A percentile compares a stretch with the other conserved stretches of the same genome.
Evolutionary conservation across 352 stramenopile species (phyloP).

Genomic region (Phytophthora nicotianae): DNA sequence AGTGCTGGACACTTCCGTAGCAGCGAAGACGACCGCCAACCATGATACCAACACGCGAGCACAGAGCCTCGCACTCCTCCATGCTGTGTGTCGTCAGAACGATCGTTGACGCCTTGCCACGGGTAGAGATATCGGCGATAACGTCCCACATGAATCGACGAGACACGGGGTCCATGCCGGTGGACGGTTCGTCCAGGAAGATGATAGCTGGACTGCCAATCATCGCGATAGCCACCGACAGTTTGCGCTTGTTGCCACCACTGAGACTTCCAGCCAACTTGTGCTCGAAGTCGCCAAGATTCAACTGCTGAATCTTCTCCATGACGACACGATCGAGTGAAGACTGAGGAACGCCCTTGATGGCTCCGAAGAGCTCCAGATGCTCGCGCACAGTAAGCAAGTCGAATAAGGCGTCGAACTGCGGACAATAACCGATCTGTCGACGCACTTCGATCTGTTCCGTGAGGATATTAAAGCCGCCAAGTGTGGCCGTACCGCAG

Average conservation of each 20-base stretch:
- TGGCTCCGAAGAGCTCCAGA: conserved; percentile 79
- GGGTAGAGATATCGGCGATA: conserved; percentile 80
- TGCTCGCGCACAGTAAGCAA: conserved; percentile 83
- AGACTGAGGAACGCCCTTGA: conserved; percentile 71
- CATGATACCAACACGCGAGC: conserved; percentile 95
- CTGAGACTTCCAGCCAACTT: conserved; percentile 77
- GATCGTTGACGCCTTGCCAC: conserved; percentile 76
- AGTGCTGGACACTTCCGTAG: conserved; percentile 91
- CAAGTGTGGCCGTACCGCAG: conserved; percentile 36
- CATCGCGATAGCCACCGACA: conserved; percentile 93
- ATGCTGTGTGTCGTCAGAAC: conserved; percentile 96
- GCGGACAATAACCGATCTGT: conserved; percentile 91
- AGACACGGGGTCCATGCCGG: conserved; percentile 95
- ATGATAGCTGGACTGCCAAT: conserved; percentile 93
- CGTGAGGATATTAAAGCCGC: conserved; percentile 60
- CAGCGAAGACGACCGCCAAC: conserved; percentile 72
- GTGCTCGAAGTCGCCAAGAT: conserved; percentile 71
- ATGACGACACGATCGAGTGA: conserved; percentile 15
- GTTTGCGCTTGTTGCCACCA: conserved; percentile 92
- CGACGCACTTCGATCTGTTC: conserved; percentile 62
- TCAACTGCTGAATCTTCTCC: conserved; percentile 70
- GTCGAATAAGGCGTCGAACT: conserved; percentile 86
- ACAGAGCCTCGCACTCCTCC: conserved; percentile 95
- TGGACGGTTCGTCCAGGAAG: conserved; percentile 92
- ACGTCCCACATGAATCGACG: conserved; percentile 96